Evolutionary conservation across 2,329 filamentous ascomycete species (phyloP).

Genomic region (Colletotrichum lupini): DNA sequence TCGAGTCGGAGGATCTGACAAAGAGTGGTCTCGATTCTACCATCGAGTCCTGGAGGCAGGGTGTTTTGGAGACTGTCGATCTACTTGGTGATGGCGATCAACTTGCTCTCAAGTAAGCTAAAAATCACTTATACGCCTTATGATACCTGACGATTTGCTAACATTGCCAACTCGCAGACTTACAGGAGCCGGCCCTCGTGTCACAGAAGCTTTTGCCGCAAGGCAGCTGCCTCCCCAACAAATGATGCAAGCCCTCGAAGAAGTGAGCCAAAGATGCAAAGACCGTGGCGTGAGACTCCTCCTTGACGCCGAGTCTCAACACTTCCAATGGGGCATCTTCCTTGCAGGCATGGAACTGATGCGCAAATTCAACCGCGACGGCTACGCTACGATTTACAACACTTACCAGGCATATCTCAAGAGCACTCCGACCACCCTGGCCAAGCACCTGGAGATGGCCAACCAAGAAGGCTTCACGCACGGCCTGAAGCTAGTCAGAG

Average conservation of each 20-base stretch:
- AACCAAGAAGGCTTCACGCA: slow-evolving; percentile 71
- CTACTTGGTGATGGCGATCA: slow-evolving; percentile 75
- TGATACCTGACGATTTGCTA: not conserved
- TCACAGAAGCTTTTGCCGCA: slow-evolving; percentile 74
- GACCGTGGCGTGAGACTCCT: slow-evolving; percentile 78
- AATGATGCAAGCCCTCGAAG: slow-evolving; percentile 77
- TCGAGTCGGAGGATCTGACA: slow-evolving; percentile 59
- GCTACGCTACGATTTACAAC: slow-evolving; percentile 78
- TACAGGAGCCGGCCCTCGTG: slow-evolving; percentile 82
- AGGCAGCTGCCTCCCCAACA: slow-evolving; percentile 71
- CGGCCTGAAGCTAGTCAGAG: slow-evolving; percentile 80
- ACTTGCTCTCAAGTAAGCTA: slow-evolving; percentile 69
- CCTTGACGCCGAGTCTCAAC: slow-evolving; percentile 87
- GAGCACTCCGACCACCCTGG: slow-evolving; percentile 66
- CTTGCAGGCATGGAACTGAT: slow-evolving; percentile 82
- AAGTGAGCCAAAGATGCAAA: slow-evolving; percentile 78
- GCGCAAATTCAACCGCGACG: slow-evolving; percentile 76
- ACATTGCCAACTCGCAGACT: slow-evolving; percentile 59
- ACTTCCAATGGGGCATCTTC: slow-evolving; percentile 82
- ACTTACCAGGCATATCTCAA: slow-evolving; percentile 85
- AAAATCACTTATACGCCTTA: fast-evolving
- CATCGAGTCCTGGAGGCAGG: slow-evolving; percentile 78
- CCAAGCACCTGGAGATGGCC: slow-evolving; percentile 69
- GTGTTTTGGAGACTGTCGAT: slow-evolving; percentile 78
- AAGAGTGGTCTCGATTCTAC: slow-evolving; percentile 61